These are phyloP conservation scores for Fusarium gaditjirri DNA, from an alignment of 2,329 filamentous ascomycete species.

Conservation along the genomic window DNA sequence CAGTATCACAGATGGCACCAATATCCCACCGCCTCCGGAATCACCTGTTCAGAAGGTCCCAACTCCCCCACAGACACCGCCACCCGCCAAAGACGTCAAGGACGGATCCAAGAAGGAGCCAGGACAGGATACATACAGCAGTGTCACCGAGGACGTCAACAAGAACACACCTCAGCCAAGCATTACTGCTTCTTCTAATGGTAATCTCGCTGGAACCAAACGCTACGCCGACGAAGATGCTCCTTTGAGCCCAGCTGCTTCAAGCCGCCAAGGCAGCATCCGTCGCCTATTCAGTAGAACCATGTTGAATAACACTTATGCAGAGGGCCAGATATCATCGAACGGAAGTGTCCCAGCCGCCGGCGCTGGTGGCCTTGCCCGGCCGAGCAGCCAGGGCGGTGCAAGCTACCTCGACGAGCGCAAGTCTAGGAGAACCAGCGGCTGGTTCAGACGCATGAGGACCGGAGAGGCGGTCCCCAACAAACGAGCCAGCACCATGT, in stretches of 20 bases:
- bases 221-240: constrained; percentile 62
- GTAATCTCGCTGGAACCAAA: constrained; percentile 59
- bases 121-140: constrained; percentile 18
- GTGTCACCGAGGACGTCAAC: constrained; percentile 31
- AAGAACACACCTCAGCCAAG: constrained; percentile 36
- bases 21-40: constrained; percentile 68
- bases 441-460: constrained; percentile 68
- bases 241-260: constrained; percentile 63
- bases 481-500: constrained; percentile 56
- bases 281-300: constrained; percentile 67
- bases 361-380: constrained; percentile 39
- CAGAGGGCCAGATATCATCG: constrained; percentile 58
- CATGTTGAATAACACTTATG: constrained; percentile 64
- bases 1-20: constrained; percentile 68
- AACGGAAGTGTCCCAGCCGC: constrained; percentile 50
- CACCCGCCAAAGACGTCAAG: constrained; percentile 40
- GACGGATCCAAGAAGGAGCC: constrained; percentile 30
- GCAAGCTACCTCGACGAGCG: constrained; percentile 62
- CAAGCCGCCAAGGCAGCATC: constrained; percentile 65
- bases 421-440: constrained; percentile 66
- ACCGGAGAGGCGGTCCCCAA: constrained; percentile 48
- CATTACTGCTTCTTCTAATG: constrained; percentile 51
- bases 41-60: constrained; percentile 63
- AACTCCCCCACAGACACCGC: constrained; percentile 55
- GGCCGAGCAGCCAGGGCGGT: constrained; percentile 63